A percentile compares a stretch with the other conserved stretches of the same genome.
Conservation (phyloP, 2,329 filamentous ascomycete species). For the Fusarium fracticaudum region DNA sequence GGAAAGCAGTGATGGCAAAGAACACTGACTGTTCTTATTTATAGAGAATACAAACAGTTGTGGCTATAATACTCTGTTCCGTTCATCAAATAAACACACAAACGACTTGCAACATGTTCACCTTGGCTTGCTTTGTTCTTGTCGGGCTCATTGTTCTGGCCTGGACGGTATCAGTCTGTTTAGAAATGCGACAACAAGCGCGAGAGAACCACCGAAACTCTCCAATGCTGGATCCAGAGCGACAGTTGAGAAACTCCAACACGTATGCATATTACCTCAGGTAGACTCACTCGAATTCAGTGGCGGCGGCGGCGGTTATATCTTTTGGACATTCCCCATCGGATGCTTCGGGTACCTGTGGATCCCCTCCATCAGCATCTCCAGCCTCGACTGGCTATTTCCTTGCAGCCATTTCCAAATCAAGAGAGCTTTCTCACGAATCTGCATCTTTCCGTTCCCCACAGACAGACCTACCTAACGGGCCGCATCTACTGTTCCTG, state of each 20-base stretch:
- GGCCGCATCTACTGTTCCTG: constrained; percentile 33
- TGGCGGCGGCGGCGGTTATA: not conserved
- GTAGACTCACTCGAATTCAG: not conserved
- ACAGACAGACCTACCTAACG: constrained; percentile 9
- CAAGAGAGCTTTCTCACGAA: constrained; percentile 18
- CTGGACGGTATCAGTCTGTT: not conserved
- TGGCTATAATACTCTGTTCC: not conserved
- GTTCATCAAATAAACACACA: not conserved
- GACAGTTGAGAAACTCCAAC: not conserved
- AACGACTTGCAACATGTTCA: not conserved
- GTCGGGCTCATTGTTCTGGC: constrained; percentile 1
- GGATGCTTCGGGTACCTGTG: constrained; percentile 37
- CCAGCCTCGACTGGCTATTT: constrained; percentile 8
- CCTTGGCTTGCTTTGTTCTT: not conserved
- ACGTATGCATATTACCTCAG: not conserved
- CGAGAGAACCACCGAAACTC: not conserved
- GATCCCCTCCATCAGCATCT: constrained; percentile 31
- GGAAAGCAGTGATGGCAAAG: not conserved
- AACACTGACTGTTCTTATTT: not conserved
- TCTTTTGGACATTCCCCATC: constrained; percentile 19
- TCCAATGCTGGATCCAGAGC: not conserved
- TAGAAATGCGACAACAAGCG: not conserved
- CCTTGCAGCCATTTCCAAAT: constrained; percentile 26
- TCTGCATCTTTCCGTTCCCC: constrained; percentile 28
- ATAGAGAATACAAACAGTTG: not conserved